phyloP scores from a whole-genome alignment of 2,329 filamentous ascomycete species.

The Graphilbum ipis-grandicollis region DNA sequence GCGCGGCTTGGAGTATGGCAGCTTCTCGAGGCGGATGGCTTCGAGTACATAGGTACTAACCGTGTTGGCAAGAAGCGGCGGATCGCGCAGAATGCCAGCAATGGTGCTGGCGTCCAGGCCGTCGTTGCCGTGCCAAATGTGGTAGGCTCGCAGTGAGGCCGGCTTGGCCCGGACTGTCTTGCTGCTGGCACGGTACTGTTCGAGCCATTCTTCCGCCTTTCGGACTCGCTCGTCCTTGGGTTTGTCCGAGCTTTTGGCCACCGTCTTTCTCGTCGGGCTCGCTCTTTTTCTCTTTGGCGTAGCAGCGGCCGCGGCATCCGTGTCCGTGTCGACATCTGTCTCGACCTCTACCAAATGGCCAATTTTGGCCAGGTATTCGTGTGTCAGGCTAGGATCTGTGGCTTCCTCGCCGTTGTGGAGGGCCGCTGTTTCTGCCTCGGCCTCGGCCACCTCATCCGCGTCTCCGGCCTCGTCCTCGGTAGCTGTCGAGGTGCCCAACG shows the following conservation, averaged over 20 bases:
- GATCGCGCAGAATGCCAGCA: conserved; percentile 38
- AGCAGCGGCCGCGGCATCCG: not conserved
- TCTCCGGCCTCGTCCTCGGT: not conserved
- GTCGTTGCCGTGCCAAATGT: conserved; percentile 41
- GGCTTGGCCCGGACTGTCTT: conserved; percentile 10
- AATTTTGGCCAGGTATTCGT: not conserved
- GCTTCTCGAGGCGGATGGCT: conserved; percentile 29
- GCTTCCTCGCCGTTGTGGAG: not conserved
- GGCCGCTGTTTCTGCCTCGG: not conserved
- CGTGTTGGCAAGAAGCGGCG: conserved; percentile 37
- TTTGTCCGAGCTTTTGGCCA: conserved; percentile 2
- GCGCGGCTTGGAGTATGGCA: conserved; percentile 30
- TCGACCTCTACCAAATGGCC: not conserved
- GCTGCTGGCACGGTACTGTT: conserved; percentile 16
- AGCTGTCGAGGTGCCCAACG: not conserved
- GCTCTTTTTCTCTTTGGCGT: not conserved
- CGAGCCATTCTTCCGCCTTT: conserved; percentile 23
- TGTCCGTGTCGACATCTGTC: not conserved
- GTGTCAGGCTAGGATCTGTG: not conserved
- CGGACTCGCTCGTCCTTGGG: conserved; percentile 23
- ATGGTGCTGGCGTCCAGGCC: conserved; percentile 29
- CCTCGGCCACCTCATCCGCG: not conserved
- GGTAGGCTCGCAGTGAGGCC: conserved; percentile 37
- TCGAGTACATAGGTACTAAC: conserved; percentile 42
- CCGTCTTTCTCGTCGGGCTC: conserved; percentile 4